Base-by-base conservation (phyloP, 75 land plant genomes). In the Selaginella moellendorffii region DNA sequence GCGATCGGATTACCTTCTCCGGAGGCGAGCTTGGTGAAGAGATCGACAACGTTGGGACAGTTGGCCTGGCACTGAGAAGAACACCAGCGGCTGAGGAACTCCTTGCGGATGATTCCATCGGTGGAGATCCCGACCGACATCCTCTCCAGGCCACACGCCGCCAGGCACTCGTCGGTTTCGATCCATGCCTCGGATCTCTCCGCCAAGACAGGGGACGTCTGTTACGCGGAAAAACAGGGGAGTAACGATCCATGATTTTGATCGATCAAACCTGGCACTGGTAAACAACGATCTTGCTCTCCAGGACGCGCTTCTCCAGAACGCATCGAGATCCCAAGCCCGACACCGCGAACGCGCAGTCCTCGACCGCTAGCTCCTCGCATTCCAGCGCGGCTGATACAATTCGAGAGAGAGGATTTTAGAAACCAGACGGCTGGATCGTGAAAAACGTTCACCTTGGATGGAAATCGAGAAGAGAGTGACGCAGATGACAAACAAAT, bases 21-120 rank as follows among this genome's bases (percentile, higher is more conserved):
- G 28, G 56, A 63, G n/a, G 71, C 71, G n/a, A 69, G 66, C 14
- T 52, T 54, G 2, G 28, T 27, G 71, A 46, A 69, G 2, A 69
- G 66, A 63, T 63, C 66, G n/a, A 62, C 24, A 27, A 69, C 63
- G 54, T 69, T 69, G 2, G 71, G 66, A 53, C 71, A 69, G 21
- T 63, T 28, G 10, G 0, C 10, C 21, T 52, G 54, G 66, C 71
- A 69, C 0, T 20, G 30, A 0, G 66, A 52, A 23, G 63, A 69
- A 54, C 71, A 63, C 0, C 61, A 14, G 10, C 31, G 36, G 19
- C 27, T 63, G 18, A 28, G 25, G 25, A 53, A 63, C 1, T 42
- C 59, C n/a, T 5, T 27, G 30, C 63, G 65, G 23, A 46, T 10
- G 0, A 69, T 52, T 51, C 65, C 66, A 28, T 69, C 71, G 0